Conservation (phyloP, 805 yeast species). For the Hanseniaspora valbyensis region DNA sequence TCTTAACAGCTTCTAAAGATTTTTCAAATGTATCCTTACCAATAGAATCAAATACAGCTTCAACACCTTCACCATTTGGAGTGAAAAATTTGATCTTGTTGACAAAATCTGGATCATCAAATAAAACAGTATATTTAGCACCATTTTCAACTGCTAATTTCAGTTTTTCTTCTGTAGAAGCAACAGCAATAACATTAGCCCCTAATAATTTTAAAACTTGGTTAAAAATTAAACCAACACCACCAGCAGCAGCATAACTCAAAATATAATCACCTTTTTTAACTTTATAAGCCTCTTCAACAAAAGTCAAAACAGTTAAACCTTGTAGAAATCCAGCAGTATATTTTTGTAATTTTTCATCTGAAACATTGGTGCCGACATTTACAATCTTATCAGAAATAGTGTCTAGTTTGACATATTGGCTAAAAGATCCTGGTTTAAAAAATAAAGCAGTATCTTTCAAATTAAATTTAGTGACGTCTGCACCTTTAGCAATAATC, state of each 20-base stretch:
- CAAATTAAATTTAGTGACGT: constrained; percentile 42
- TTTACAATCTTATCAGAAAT: constrained; percentile 33
- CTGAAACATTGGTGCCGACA: constrained; percentile 36
- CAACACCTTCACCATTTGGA: constrained; percentile 47
- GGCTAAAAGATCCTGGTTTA: constrained; percentile 52
- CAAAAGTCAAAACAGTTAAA: constrained; percentile 65
- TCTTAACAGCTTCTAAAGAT: constrained; percentile 48
- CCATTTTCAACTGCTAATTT: constrained; percentile 57
- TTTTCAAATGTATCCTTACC: constrained; percentile 68
- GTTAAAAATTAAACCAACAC: constrained; percentile 64
- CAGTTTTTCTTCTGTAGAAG: constrained; percentile 66
- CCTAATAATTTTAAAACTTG: constrained; percentile 57
- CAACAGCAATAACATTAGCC: constrained; percentile 75
- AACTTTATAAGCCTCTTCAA: constrained; percentile 54
- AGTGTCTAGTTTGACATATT: constrained; percentile 45
- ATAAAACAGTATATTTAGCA: constrained; percentile 60
- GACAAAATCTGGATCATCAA: constrained; percentile 44
- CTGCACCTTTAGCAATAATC: constrained; percentile 52
- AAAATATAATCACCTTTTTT: constrained; percentile 60
- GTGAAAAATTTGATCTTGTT: constrained; percentile 49
- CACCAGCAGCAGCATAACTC: constrained; percentile 93
- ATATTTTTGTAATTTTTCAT: constrained; percentile 40
- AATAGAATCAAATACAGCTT: constrained; percentile 58
- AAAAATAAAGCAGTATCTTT: constrained; percentile 65
- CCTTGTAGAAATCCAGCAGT: constrained; percentile 63